Percentiles rank a stretch among this genome's conserved stretches.
These are phyloP conservation scores for Colletotrichum cordylinicola DNA, from an alignment of 2,329 filamentous ascomycete species.

Conservation along the genomic window DNA sequence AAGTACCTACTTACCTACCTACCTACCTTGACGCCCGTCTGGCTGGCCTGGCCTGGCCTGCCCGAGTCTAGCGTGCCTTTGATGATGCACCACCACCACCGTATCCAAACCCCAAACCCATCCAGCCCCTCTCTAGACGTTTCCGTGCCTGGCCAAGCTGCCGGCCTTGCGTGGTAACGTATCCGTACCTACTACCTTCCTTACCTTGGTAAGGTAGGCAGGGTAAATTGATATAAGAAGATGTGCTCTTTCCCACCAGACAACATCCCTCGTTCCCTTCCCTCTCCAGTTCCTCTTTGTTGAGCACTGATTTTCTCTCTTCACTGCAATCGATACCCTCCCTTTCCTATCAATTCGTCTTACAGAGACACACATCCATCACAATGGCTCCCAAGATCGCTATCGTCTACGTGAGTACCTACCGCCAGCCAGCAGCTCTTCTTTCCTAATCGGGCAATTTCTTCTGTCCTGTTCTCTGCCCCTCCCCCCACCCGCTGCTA, in stretches of 20 bases:
- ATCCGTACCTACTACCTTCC: background rate
- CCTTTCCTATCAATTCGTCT: background rate
- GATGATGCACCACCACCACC: background rate
- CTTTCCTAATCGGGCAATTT: conserved; percentile 14
- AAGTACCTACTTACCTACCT: background rate
- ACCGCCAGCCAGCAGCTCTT: background rate
- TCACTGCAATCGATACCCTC: background rate
- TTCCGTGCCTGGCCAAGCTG: background rate
- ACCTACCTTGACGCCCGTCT: background rate
- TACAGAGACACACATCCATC: conserved; percentile 29
- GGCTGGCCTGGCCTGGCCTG: background rate
- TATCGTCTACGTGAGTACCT: conserved; percentile 79
- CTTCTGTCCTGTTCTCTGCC: conserved; percentile 2
- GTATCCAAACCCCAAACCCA: background rate
- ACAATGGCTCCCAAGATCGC: conserved; percentile 90
- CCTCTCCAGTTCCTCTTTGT: background rate
- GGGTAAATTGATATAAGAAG: conserved; percentile 1
- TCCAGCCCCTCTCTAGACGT: background rate
- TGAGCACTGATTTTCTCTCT: background rate
- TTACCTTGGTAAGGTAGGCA: background rate
- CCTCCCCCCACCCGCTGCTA: background rate
- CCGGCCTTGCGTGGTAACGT: background rate
- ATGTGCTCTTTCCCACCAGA: background rate
- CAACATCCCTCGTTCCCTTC: rapidly evolving
- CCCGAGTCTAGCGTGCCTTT: background rate